These are phyloP conservation scores for Polytrichum commune DNA, from an alignment of 225 moss, liverwort and hornwort genomes.

Conservation along the genomic window DNA sequence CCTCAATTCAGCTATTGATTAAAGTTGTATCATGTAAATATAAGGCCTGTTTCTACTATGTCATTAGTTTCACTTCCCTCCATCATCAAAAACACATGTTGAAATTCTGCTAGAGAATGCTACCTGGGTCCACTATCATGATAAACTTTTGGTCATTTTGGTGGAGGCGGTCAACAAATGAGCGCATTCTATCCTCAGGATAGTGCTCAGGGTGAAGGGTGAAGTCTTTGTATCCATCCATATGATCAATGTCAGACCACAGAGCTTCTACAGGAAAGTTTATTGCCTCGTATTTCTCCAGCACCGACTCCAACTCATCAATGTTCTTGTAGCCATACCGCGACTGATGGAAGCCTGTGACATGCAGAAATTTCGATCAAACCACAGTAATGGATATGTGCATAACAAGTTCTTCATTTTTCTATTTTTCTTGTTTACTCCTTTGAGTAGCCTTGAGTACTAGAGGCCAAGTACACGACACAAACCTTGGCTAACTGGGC, in stretches of 20 bases:
- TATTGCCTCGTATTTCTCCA: conserved; percentile 40
- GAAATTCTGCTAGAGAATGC: neutral
- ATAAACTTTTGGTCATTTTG: conserved; percentile 54
- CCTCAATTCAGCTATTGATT: too few relatives aligned
- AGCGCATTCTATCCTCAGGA: conserved; percentile 39
- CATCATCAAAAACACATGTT: too few relatives aligned
- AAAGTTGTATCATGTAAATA: too few relatives aligned
- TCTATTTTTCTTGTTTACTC: too few relatives aligned
- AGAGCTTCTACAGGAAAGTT: conserved; percentile 68
- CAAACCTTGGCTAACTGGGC: too few relatives aligned
- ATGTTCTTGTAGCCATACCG: conserved; percentile 64
- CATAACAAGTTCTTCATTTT: too few relatives aligned
- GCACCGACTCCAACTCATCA: conserved; percentile 46
- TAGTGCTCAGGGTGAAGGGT: conserved; percentile 47
- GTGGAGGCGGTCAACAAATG: conserved; percentile 53
- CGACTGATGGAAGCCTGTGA: conserved; percentile 76
- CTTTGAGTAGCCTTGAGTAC: too few relatives aligned
- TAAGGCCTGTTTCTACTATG: too few relatives aligned
- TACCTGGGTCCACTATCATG: conserved; percentile 75
- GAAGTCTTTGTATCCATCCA: conserved; percentile 64
- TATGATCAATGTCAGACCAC: conserved; percentile 81
- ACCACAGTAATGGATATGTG: too few relatives aligned
- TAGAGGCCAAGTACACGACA: too few relatives aligned
- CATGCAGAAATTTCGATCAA: too few relatives aligned
- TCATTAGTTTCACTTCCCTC: too few relatives aligned